Evolutionary conservation across 495 filamentous ascomycete species (phyloP).

Genomic region (Podospora sp.): DNA sequence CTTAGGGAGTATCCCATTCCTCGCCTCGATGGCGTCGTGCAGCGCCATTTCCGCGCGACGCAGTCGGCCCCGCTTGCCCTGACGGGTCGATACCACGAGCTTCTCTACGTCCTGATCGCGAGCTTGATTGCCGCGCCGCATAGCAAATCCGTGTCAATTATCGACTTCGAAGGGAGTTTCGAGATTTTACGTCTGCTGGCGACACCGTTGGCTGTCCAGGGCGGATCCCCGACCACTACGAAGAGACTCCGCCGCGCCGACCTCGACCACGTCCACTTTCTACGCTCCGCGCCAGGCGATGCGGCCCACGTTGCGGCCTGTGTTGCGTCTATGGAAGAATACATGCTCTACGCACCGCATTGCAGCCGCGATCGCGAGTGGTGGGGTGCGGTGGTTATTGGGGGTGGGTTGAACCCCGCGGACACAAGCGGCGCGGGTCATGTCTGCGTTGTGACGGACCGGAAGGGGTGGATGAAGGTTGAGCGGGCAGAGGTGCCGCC

Average conservation of each 20-base stretch:
- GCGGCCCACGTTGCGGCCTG: conserved; percentile 28
- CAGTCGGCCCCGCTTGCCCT: conserved; percentile 43
- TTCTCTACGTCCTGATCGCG: conserved; percentile 67
- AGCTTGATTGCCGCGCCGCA: conserved; percentile 59
- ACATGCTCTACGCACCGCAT: conserved; percentile 52
- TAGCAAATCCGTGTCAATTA: conserved; percentile 61
- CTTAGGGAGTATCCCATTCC: conserved; percentile 41
- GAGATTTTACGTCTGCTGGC: conserved; percentile 57
- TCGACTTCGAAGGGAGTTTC: conserved; percentile 73
- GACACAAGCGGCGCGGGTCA: conserved; percentile 6
- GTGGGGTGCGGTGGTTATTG: conserved; percentile 54
- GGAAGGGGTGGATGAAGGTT: conserved; percentile 54
- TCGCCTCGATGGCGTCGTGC: conserved; percentile 44
- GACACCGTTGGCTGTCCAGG: neutral
- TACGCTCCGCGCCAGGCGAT: conserved; percentile 32
- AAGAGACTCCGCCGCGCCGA: conserved; percentile 20
- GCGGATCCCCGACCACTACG: neutral
- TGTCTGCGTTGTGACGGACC: conserved; percentile 40
- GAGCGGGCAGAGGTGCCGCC: conserved; percentile 42
- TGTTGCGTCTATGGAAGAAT: conserved; percentile 41
- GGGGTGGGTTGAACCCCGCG: conserved; percentile 29
- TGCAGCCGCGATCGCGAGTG: conserved; percentile 49
- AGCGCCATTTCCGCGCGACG: conserved; percentile 41
- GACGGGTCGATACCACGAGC: conserved; percentile 60
- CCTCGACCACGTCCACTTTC: conserved; percentile 47